phyloP scores from a whole-genome alignment of 495 filamentous ascomycete species.

The Podospora conica region DNA sequence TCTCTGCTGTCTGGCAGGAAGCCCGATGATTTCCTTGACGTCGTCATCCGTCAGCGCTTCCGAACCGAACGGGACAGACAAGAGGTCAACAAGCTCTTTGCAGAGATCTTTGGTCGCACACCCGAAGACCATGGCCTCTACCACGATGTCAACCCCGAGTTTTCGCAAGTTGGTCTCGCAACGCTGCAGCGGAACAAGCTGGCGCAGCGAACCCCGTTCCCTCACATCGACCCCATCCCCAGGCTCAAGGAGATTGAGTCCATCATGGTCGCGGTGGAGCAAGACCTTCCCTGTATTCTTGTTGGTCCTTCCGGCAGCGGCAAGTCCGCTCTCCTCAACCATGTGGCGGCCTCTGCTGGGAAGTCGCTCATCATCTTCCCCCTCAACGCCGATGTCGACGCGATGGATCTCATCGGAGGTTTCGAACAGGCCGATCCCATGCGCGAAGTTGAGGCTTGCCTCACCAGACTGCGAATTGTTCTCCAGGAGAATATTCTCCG shows the following conservation, averaged over 20 bases:
- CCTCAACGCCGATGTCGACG: constrained; percentile 87
- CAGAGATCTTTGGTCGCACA: constrained; percentile 30
- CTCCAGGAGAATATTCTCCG: constrained; percentile 49
- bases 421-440: constrained; percentile 89
- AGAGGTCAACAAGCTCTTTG: constrained; percentile 58
- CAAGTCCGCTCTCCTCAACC: constrained; percentile 71
- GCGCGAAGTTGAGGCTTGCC: constrained; percentile 54
- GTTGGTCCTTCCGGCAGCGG: constrained; percentile 81
- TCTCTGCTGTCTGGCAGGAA: constrained; percentile 46
- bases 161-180: constrained; percentile 70
- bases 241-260: constrained; percentile 71
- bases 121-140: constrained; percentile 57
- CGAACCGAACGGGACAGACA: constrained; percentile 60
- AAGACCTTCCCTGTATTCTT: constrained; percentile 81
- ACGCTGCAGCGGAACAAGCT: constrained; percentile 54
- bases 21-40: constrained; percentile 64
- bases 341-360: constrained; percentile 72
- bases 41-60: constrained; percentile 88
- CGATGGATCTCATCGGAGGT: constrained; percentile 92
- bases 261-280: constrained; percentile 76
- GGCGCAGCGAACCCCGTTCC: constrained; percentile 49
- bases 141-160: constrained; percentile 45
- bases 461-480: constrained; percentile 47
- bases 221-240: constrained; percentile 50
- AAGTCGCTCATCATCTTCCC: constrained; percentile 69